Base-by-base conservation (phyloP, 2,329 filamentous ascomycete genomes). In the Curvularia lunata region DNA sequence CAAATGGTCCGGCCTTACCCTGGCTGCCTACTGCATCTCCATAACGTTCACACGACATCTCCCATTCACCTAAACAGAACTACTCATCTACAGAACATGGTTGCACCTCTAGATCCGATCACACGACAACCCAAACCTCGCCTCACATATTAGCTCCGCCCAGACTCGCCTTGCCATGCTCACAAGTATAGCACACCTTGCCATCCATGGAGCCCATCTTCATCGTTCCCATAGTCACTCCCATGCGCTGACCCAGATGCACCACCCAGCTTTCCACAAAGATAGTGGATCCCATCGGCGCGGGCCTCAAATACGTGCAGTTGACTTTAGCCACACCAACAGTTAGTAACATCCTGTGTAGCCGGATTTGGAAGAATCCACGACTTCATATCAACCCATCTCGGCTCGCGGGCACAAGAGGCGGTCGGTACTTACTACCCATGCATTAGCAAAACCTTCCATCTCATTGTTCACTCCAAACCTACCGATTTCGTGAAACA, bases 271-370 rank as follows among this genome's bases (percentile, higher is more conserved):
- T 77, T 61, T 81, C 79, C 25, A 82, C 71, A 28, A 73, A 66
- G 16, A 81, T 54, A 51, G 75, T 75, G 28, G 74, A 63, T 0
- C 80, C 81, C 48, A 77, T 69, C 4, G 72, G 67, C 27, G 77
- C 77, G 4, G 79, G 79, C 10, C 79, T 64, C 37, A 83, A 57
- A 58, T 82, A 83, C 2, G 76, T 80, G 48, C 80, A 80, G 62
- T 77, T 81, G 59, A 83, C 67, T 51, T 76, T 10, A 13, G 16
- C 21, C 23, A 18, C 34, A 37, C 16, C 5, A 7, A 37, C 34
- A 27, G 32, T 52, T 13, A 55, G 34, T 34, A 52, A 37, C 76
- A 58, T 37, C n/a, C 34, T 45, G 13, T 19, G n/a, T 45, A 9
- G 4, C 25, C 25, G 21, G n/a, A 32, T 10, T 2, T n/a, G 10